Evolutionary conservation across 371 early-diverging fungal species (phyloP).

Genomic region (Mortierella sp.): DNA sequence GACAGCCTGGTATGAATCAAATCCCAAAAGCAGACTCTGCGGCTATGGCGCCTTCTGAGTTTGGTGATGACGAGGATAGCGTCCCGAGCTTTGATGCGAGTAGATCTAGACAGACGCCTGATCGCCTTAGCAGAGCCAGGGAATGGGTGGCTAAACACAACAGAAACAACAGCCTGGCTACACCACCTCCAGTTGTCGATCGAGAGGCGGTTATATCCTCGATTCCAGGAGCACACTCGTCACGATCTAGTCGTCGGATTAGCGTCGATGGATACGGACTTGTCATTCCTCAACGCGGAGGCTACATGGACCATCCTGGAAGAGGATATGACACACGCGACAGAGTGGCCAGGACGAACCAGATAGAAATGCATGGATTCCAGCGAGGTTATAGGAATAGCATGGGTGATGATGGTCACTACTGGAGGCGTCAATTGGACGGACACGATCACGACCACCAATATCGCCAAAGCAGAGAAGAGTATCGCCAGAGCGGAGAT

Average conservation of each 20-base stretch:
- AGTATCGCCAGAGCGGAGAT: constrained; percentile 18
- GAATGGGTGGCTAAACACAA: constrained; percentile 48
- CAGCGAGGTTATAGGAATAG: constrained; percentile 10
- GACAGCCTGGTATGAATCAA: constrained; percentile 25
- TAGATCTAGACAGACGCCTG: constrained; percentile 1
- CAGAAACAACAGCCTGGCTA: constrained; percentile 24
- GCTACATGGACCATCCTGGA: constrained; percentile 15
- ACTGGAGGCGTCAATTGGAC: constrained; percentile 37
- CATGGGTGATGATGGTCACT: constrained; percentile 28
- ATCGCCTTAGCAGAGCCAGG: constrained; percentile 43
- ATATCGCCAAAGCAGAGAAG: constrained; percentile 15
- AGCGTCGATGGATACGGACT: constrained; percentile 25
- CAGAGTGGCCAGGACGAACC: constrained; percentile 24
- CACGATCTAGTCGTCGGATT: constrained; percentile 16
- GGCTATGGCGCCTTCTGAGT: constrained; percentile 17
- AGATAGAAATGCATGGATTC: constrained; percentile 21
- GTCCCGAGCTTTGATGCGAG: background rate
- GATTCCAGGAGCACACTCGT: constrained; percentile 18
- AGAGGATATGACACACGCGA: constrained; percentile 28
- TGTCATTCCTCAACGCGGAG: constrained; percentile 21
- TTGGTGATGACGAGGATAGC: constrained; percentile 21
- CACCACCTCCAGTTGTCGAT: constrained; percentile 14
- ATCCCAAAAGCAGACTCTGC: constrained; percentile 13
- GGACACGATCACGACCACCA: constrained; percentile 37
- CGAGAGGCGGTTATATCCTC: constrained; percentile 17